These are phyloP conservation scores for Tricholoma sp. DNA, from an alignment of 768 basidiomycete species.

Conservation along the genomic window DNA sequence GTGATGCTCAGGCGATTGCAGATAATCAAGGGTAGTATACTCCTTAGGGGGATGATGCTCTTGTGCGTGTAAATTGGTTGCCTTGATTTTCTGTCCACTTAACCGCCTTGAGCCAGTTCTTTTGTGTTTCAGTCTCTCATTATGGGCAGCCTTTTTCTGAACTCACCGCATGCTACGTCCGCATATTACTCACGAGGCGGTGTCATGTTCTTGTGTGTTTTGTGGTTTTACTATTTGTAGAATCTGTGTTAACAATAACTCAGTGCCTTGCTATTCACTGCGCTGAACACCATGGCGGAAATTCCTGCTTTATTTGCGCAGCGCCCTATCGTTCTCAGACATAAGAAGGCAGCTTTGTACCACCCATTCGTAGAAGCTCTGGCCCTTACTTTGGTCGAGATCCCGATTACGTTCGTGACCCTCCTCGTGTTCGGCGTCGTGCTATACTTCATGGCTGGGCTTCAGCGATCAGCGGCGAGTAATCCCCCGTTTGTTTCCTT, in stretches of 20 bases:
- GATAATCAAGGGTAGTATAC: constrained; percentile 29
- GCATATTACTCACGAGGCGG: constrained; percentile 54
- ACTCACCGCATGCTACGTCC: constrained; percentile 35
- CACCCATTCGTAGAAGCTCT: constrained; percentile 44
- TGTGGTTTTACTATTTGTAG: no score
- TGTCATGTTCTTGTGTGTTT: constrained; percentile 35
- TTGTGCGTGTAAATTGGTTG: constrained; percentile 17
- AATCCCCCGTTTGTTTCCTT: no score
- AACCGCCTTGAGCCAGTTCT: constrained; percentile 19
- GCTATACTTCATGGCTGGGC: constrained; percentile 59
- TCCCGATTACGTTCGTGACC: constrained; percentile 50
- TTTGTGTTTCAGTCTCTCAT: constrained; percentile 22
- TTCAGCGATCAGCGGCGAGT: constrained; percentile 41
- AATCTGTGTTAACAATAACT: no score
- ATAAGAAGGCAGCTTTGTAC: constrained; percentile 57
- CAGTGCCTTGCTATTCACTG: constrained; percentile 56
- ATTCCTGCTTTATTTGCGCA: constrained; percentile 59
- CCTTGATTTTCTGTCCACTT: neutral
- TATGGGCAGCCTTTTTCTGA: constrained; percentile 41
- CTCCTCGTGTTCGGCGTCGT: constrained; percentile 40
- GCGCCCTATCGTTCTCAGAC: constrained; percentile 54
- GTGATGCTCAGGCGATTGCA: constrained; percentile 35
- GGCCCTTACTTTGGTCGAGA: constrained; percentile 48
- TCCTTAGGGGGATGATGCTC: constrained; percentile 24
- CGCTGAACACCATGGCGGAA: constrained; percentile 57